These are phyloP conservation scores for Solanum pimpinellifolium DNA, from an alignment of 257 asterid genomes.

Conservation along the genomic window DNA sequence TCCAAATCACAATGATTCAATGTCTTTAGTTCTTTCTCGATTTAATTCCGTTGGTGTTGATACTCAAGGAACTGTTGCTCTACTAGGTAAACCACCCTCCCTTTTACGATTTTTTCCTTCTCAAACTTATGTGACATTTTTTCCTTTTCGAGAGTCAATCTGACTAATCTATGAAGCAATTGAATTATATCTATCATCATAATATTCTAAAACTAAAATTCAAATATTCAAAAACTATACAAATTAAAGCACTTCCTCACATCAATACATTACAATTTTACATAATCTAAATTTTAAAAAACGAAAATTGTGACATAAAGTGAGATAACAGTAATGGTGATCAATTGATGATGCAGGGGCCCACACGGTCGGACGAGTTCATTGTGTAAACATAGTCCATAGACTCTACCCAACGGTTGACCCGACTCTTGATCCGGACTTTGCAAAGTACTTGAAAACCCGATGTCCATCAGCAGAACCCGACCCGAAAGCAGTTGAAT, in stretches of 20 bases:
- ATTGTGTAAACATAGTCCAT: constrained; percentile 48
- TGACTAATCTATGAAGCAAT: neutral
- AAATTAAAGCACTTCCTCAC: neutral
- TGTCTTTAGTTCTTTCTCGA: constrained; percentile 39
- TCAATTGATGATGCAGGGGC: constrained; percentile 27
- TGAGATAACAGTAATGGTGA: neutral
- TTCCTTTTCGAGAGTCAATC: accelerated
- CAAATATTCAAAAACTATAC: neutral
- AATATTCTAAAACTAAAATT: neutral
- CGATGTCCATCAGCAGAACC: constrained; percentile 57
- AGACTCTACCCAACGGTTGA: constrained; percentile 65
- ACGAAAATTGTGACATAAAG: neutral
- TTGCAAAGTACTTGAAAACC: constrained; percentile 45
- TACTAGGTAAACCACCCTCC: constrained; percentile 23
- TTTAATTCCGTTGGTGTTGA: constrained; percentile 53
- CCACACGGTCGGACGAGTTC: constrained; percentile 76
- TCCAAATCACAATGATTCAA: constrained; percentile 62
- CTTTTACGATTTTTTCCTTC: accelerated
- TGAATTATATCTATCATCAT: neutral
- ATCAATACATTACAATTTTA: neutral
- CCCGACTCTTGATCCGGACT: constrained; percentile 36
- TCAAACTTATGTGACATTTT: neutral
- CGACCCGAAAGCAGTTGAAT: constrained; percentile 38
- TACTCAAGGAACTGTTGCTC: constrained; percentile 55
- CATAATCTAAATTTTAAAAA: neutral